These are phyloP conservation scores for Phytophthora vignae DNA, from an alignment of 352 stramenopile species.

Conservation along the genomic window DNA sequence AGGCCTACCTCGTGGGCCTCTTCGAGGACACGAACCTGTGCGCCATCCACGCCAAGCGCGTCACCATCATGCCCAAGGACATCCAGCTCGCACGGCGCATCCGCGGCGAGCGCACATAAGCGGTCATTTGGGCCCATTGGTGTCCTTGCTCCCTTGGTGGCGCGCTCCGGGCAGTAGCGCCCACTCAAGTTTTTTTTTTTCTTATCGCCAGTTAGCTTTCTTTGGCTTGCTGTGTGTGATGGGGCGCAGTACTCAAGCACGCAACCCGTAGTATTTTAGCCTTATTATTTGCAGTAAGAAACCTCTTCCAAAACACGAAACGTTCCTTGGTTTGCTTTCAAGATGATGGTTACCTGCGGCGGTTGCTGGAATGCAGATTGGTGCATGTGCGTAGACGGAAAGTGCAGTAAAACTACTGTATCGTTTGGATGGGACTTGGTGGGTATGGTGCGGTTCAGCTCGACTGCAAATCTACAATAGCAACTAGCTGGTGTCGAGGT, in stretches of 20 bases:
- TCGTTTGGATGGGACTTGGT: too few species aligned
- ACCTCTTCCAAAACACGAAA: slow-evolving; percentile 24
- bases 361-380: too few species aligned
- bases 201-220: slow-evolving; percentile 43
- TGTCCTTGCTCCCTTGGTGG: slow-evolving; percentile 5
- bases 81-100: slow-evolving; percentile 95
- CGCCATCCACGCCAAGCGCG: slow-evolving; percentile 96
- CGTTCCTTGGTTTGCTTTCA: slow-evolving; percentile 1
- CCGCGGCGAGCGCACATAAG: slow-evolving; percentile 89
- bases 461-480: not conserved
- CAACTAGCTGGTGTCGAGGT: not conserved
- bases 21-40: slow-evolving; percentile 97
- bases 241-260: slow-evolving; percentile 44
- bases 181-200: slow-evolving; percentile 26
- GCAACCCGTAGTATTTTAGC: slow-evolving; percentile 50
- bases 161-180: slow-evolving; percentile 1
- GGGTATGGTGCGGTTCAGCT: not conserved
- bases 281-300: slow-evolving; percentile 59
- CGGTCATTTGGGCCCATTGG: not conserved
- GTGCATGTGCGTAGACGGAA: too few species aligned
- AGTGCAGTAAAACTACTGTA: too few species aligned
- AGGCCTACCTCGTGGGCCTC: slow-evolving; percentile 95
- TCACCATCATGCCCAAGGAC: slow-evolving; percentile 98
- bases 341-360: not conserved
- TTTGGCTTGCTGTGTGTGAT: slow-evolving; percentile 47